Evolutionary conservation across 2,329 filamentous ascomycete species (phyloP).

Genomic region (Trichoderma guizhouense): DNA sequence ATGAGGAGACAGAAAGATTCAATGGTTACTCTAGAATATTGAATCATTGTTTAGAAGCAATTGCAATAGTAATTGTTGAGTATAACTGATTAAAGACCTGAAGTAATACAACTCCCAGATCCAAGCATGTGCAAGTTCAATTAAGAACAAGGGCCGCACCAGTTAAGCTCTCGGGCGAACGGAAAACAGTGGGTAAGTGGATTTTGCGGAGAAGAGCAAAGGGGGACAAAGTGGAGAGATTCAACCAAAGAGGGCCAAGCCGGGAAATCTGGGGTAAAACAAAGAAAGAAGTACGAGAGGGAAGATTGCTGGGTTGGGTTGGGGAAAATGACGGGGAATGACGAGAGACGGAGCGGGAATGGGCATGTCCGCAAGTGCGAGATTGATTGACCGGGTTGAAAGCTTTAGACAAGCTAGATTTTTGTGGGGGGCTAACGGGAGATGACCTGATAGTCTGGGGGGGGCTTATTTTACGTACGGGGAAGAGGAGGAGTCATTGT

Average conservation of each 20-base stretch:
- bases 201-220: background rate
- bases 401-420: background rate
- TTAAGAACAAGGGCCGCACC: background rate
- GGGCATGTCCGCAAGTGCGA: background rate
- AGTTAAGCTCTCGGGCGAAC: constrained; percentile 4
- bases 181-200: background rate
- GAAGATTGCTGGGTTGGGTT: background rate
- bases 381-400: background rate
- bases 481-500: background rate
- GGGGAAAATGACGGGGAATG: background rate
- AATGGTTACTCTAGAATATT: background rate
- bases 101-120: background rate
- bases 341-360: background rate
- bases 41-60: background rate
- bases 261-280: background rate
- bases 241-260: background rate
- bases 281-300: background rate
- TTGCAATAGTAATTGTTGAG: background rate
- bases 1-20: background rate
- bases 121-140: background rate
- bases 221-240: background rate
- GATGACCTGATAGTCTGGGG: background rate
- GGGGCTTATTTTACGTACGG: background rate
- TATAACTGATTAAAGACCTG: background rate
- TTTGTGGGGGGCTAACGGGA: background rate